Percentiles rank a stretch among this genome's conserved stretches.
Evolutionary conservation across 1,284 basidiomycete genomes (phyloP).

Genomic region (Xerocomus nothofagi): DNA sequence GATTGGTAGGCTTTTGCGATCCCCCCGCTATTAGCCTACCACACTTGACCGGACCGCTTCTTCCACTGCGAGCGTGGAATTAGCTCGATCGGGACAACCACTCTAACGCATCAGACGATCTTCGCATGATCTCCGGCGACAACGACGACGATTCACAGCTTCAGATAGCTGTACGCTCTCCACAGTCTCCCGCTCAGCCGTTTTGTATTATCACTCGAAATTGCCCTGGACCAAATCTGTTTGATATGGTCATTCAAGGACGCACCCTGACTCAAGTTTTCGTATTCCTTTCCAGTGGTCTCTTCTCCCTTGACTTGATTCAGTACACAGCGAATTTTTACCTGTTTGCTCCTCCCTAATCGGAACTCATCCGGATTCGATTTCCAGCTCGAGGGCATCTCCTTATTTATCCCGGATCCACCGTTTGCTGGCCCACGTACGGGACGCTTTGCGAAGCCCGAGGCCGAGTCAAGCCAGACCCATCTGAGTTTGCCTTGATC

Average conservation of each 20-base stretch:
- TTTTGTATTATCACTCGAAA: constrained; percentile 40
- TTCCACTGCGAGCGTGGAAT: constrained; percentile 29
- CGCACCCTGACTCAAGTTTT: constrained; percentile 20
- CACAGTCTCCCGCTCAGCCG: constrained; percentile 10
- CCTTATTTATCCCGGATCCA: constrained; percentile 32
- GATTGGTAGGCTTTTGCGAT: constrained; percentile 14
- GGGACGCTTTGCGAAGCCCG: constrained; percentile 4
- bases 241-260: constrained; percentile 24
- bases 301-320: constrained; percentile 16
- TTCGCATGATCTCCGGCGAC: constrained; percentile 24
- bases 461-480: constrained; percentile 3
- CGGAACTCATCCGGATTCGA: constrained; percentile 10
- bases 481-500: background rate
- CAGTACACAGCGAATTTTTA: constrained; percentile 19
- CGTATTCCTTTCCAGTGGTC: constrained; percentile 22
- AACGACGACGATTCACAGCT: constrained; percentile 21
- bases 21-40: constrained; percentile 6
- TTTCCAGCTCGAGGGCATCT: constrained; percentile 10
- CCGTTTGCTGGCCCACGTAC: constrained; percentile 9
- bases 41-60: constrained; percentile 10
- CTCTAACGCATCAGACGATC: constrained; percentile 25
- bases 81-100: constrained; percentile 18
- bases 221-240: constrained; percentile 23
- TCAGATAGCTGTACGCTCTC: constrained; percentile 19
- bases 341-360: constrained; percentile 27